Base-by-base conservation (phyloP, 192 early-diverging fungal genomes). In the Jimgerdemannia lactiflua region DNA sequence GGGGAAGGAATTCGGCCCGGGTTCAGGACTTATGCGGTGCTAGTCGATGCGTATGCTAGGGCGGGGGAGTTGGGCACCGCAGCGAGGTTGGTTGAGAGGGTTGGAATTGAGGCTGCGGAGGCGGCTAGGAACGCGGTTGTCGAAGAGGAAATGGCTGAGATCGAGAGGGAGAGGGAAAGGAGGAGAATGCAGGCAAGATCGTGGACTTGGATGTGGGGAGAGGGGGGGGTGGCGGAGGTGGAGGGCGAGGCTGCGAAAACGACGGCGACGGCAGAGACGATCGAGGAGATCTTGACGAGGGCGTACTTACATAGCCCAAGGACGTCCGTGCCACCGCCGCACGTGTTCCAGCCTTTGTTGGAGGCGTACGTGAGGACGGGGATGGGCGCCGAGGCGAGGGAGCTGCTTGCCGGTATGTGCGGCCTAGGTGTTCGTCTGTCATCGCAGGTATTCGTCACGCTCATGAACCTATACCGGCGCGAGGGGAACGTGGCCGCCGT, bases 381-480 rank as follows among this genome's bases (percentile, higher is more conserved):
- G 3, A 63, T 82, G 17, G 41, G 76, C 18, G 42, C 78, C 4
- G 70, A 71, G 8, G 84, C 84, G 8, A 77, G 71, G 42, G 67
- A 29, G 3, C 78, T 89, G 41, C 85, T 86, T 65, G 70, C 80
- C 2, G 74, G 79, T 54, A 86, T 88, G 81, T 63, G 73, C 7
- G 66, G 76, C 59, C 70, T 83, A 9, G 80, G 79, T 6, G 40
- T 86, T 2, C 49, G 70, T n/a, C 76, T 72, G 39, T 85, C 81
- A 69, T 43, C 68, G 2, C 20, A 76, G 43, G 77, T 79, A 3
- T 89, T 83, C 65, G 79, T 80, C 4, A 80, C 83, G 4, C 69
- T 89, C 11, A 87, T 89, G 86, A 75, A 81, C 64, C 69, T 80
- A 11, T 89, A 80, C 73, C 72, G 77, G 40, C 71, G 77, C 40